Evolutionary conservation across 179 eudicot genomes (phyloP), one percentile per base, ranked within the genome.

Genomic region (Carnegiea gigantea): DNA sequence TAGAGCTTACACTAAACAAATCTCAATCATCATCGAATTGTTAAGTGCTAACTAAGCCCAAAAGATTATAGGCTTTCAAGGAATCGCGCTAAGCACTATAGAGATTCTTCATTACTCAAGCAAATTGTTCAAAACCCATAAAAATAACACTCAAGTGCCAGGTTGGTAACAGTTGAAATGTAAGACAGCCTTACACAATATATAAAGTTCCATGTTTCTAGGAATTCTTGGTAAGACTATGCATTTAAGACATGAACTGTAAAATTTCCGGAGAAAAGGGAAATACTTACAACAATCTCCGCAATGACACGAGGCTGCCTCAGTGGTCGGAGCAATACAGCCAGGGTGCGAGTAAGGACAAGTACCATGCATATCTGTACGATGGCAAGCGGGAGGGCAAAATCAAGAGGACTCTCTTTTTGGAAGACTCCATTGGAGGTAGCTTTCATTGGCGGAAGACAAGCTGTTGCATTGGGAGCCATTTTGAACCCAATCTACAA

Each of bases 241-340:
- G 17, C 17, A 53, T 53, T 17, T 53, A 18, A 57, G 15, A 57
- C 14, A 18, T 20, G n/a, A 57, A 40, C 0, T 0, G 8, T 21
- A 21, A 10, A 67, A 67, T 28, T 67, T 4, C 17, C 21, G 3
- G 28, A 3, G 24, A 62, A 48, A 0, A 81, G 5, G 49, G 5
- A 12, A 5, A 36, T 75, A 89, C 95, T 90, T 88, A 95, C 99
- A 79, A 95, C 77, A 76, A 94, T 89, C 87, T 95, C 99, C 12
- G 98, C 98, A 53, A 95, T 88, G 6, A 95, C 99, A 40, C 99
- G 97, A 79, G 99, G 99, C 86, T 95, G 99, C 33, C 98, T 85
- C n/a, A 95, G 72, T 24, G 99, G 99, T 77, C 83, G 87, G 28
- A 95, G 91, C 78, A 94, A 77, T 81, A 86, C 88, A 24, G 99